Evolutionary conservation across 139 green algal genomes (phyloP), one percentile per base, ranked within the genome.

Genomic region (Asterochloris erici): DNA sequence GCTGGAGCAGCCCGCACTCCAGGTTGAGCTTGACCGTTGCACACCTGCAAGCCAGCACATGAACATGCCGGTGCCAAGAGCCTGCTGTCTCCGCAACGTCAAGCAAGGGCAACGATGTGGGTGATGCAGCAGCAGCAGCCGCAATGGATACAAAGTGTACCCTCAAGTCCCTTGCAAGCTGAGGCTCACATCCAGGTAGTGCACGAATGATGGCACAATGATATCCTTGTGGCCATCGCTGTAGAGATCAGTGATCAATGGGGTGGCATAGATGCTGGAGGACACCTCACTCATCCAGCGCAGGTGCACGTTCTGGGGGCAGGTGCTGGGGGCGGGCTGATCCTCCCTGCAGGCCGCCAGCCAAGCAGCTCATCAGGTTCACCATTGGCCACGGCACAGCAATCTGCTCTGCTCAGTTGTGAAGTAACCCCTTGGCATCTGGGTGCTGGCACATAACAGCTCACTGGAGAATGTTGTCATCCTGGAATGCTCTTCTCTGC

Each of bases 181-280:
- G 17, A 47, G 54, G 38, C 76, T 71, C 27, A 95, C 96, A 87
- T 99, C 96, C 47, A 98, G 78, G 84, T 98, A 94, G 83, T 98
- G 92, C 47, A 97, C 92, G 82, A 99, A 98, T 2, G 91, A 90
- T 1, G 96, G 95, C 27, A 99, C 97, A 23, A 99, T 88, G 28
- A 99, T 91, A 78, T 99, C 96, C 81, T 95, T 96, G 24, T 91
- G 89, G 0, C 93, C 95, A 84, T 99, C 96, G 66, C 87, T 93
- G 87, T 93, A 96, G 28, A 98, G 84, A 83, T 99, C 97, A 1
- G 94, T 96, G 86, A 99, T 98, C 26, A 99, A 83, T 0, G 97
- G 97, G 0, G 97, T 99, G 29, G 95, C 92, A 79, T 99, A 99
- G 9, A 99, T 89, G 73, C 85, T 93, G 29, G 87, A 94, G 38